Percentiles rank a stretch among this genome's conserved stretches.
Conservation (phyloP, 116 monocot species). For the Phalaenopsis hybrid region DNA sequence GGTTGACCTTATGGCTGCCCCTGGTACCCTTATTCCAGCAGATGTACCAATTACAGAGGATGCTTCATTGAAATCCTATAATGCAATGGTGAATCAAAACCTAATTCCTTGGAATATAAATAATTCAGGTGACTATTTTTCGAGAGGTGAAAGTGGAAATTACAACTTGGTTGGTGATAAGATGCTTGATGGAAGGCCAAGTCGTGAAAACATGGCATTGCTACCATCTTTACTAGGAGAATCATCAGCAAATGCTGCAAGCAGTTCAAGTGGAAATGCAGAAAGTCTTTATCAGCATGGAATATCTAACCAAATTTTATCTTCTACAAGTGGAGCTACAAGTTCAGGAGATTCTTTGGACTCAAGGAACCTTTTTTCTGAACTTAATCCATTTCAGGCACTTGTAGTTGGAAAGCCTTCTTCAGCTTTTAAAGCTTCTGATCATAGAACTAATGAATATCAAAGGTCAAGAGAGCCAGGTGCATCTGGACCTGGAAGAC, state of each 20-base stretch:
- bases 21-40: conserved; percentile 91
- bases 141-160: conserved; percentile 18
- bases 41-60: conserved; percentile 70
- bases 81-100: conserved; percentile 23
- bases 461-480: conserved; percentile 59
- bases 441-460: conserved; percentile 43
- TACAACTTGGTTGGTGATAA: conserved; percentile 13
- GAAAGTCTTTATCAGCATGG: conserved; percentile 15
- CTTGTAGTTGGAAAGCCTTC: conserved; percentile 30
- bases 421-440: conserved; percentile 23
- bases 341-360: conserved; percentile 36
- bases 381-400: conserved; percentile 81
- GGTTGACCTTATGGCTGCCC: conserved; percentile 99
- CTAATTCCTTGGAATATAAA: conserved; percentile 14
- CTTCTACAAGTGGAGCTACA: conserved; percentile 20
- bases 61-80: conserved; percentile 29
- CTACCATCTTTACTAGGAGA: conserved; percentile 27
- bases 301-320: conserved; percentile 19
- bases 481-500: conserved; percentile 58
- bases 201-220: conserved; percentile 25
- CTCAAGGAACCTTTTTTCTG: conserved; percentile 66
- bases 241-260: conserved; percentile 34
- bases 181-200: conserved; percentile 17
- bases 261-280: conserved; percentile 26
- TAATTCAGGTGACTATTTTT: conserved; percentile 15